Evolutionary conservation across 2,329 filamentous ascomycete species (phyloP).

Genomic region (Reticulascus tulasneorum): DNA sequence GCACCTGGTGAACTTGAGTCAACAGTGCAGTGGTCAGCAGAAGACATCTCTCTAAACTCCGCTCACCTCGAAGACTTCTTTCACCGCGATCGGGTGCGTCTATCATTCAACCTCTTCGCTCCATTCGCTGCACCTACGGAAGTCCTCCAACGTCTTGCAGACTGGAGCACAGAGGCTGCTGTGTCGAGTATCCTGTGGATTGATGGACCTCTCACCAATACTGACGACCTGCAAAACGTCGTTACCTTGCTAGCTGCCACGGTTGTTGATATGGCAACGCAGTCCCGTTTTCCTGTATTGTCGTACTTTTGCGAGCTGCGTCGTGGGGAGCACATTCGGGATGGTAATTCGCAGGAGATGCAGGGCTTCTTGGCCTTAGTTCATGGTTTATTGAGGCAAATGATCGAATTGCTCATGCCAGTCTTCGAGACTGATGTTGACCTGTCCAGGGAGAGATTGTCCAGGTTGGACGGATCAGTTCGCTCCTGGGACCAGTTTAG

Average conservation of each 20-base stretch:
- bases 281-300: conserved; percentile 1
- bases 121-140: not conserved
- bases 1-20: too few relatives aligned
- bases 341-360: not conserved
- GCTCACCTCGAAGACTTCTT: not conserved
- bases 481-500: not conserved
- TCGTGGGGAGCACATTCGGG: not conserved
- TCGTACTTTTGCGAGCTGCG: conserved; percentile 17
- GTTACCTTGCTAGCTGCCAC: conserved; percentile 9
- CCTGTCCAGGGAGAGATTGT: not conserved
- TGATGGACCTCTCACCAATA: conserved; percentile 1
- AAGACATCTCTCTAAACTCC: not conserved
- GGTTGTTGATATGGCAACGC: conserved; percentile 2
- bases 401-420: conserved; percentile 9
- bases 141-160: not conserved
- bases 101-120: not conserved
- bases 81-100: not conserved
- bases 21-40: not conserved
- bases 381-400: conserved; percentile 10
- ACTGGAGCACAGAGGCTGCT: not conserved
- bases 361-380: conserved; percentile 3
- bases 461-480: not conserved
- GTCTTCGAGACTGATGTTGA: conserved; percentile 1
- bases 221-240: conserved; percentile 3
- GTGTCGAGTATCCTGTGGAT: conserved; percentile 8